These are phyloP conservation scores for Syzygium aromaticum DNA, from an alignment of 345 rosid genomes.

Conservation along the genomic window DNA sequence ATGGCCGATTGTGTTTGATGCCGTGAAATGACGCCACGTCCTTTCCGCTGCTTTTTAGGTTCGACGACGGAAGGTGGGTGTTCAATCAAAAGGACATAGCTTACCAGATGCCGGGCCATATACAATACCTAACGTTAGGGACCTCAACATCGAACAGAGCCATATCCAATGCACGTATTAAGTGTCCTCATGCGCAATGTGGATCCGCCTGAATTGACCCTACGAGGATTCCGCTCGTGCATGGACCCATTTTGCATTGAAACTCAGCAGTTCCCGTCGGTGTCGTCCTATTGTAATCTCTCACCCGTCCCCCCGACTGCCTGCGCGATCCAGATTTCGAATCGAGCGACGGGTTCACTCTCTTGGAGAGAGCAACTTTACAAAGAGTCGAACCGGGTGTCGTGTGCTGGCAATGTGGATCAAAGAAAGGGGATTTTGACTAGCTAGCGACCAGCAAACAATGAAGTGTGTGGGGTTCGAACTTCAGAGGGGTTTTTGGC, in stretches of 20 bases:
- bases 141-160: not conserved
- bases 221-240: not conserved
- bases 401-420: not conserved
- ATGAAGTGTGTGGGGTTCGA: not conserved
- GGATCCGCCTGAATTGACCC: not conserved
- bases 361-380: not conserved
- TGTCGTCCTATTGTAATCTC: not conserved
- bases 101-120: not conserved
- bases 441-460: not conserved
- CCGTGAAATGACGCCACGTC: not conserved
- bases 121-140: not conserved
- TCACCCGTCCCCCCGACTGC: fast-evolving
- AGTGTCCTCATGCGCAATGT: no score
- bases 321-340: no score
- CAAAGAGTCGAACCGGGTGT: not conserved
- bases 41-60: not conserved
- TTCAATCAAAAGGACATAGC: not conserved
- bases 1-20: not conserved
- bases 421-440: not conserved
- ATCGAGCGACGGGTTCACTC: not conserved
- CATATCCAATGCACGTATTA: not conserved
- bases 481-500: not conserved
- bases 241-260: not conserved
- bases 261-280: not conserved
- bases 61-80: not conserved